phyloP scores from a whole-genome alignment of 176 grass and related monocot genomes.

The Oryza glumipatula region DNA sequence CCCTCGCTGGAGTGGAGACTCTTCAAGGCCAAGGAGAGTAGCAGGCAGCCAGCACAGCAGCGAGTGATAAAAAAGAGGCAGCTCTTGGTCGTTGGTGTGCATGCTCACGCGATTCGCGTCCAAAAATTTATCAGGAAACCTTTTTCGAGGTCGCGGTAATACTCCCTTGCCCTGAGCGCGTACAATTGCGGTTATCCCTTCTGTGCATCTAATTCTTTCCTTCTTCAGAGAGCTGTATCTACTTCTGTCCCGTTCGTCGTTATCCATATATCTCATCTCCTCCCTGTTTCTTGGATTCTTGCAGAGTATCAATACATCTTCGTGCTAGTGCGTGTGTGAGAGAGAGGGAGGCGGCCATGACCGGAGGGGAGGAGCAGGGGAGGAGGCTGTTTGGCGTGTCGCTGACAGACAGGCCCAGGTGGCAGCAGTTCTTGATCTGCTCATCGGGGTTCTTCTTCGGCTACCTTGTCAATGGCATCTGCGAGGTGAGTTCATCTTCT shows the following conservation, averaged over 20 bases:
- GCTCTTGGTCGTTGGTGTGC: background rate
- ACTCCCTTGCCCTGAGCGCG: background rate
- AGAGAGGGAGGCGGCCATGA: conserved; percentile 26
- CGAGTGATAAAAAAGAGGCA: background rate
- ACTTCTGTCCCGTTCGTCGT: background rate
- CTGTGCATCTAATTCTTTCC: background rate
- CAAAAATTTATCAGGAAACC: no score
- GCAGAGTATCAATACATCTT: background rate
- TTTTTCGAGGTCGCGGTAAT: background rate
- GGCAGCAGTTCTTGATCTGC: conserved; percentile 95
- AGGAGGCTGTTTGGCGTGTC: conserved; percentile 74
- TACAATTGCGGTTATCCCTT: background rate
- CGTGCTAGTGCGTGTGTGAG: background rate
- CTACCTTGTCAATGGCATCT: conserved; percentile 96
- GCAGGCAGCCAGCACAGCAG: background rate
- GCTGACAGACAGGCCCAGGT: conserved; percentile 67
- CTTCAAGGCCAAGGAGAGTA: background rate
- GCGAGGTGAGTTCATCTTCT: conserved; percentile 56
- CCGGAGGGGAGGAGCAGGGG: conserved; percentile 59
- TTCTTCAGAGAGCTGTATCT: background rate
- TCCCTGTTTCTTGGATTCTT: conserved; percentile 3
- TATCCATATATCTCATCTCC: background rate
- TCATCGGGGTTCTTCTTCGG: conserved; percentile 93
- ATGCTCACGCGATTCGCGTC: background rate
- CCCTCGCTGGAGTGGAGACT: background rate